A percentile compares a stretch with the other conserved stretches of the same genome.
These are phyloP conservation scores for Xerocomellus dryophilus DNA, from an alignment of 768 basidiomycete genomes.

Conservation along the genomic window DNA sequence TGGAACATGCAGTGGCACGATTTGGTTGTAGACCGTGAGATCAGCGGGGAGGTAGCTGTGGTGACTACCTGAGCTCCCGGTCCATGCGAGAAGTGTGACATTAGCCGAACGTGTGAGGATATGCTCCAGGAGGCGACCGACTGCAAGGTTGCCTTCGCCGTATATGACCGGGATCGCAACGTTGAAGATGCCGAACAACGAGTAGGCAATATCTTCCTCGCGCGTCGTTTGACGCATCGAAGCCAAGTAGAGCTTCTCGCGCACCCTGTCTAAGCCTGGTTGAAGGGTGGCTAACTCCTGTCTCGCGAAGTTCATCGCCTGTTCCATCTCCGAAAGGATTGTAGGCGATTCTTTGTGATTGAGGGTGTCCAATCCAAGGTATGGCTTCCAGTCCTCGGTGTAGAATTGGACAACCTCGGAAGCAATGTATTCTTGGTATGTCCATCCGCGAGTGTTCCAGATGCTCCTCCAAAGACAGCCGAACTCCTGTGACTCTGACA, in stretches of 20 bases:
- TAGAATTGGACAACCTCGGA: constrained; percentile 12
- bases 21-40: background rate
- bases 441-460: constrained; percentile 17
- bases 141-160: constrained; percentile 10
- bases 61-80: constrained; percentile 2
- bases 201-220: constrained; percentile 15
- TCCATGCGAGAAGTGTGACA: constrained; percentile 16
- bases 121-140: constrained; percentile 16
- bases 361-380: background rate
- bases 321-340: constrained; percentile 7
- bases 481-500: background rate
- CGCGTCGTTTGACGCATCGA: constrained; percentile 6
- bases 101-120: constrained; percentile 10
- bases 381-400: constrained; percentile 15
- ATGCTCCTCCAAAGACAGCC: background rate
- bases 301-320: no score
- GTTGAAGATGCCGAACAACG: constrained; percentile 14
- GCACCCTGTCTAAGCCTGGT: constrained; percentile 11
- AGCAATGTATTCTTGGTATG: constrained; percentile 15
- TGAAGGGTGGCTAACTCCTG: background rate
- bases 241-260: constrained; percentile 19
- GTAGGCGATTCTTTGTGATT: constrained; percentile 10
- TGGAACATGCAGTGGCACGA: constrained; percentile 1
- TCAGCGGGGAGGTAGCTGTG: constrained; percentile 7
- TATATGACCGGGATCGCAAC: constrained; percentile 8